Evolutionary conservation across 768 basidiomycete genomes (phyloP), one percentile per base, ranked within the genome.

Genomic region (Kwoniella pini): DNA sequence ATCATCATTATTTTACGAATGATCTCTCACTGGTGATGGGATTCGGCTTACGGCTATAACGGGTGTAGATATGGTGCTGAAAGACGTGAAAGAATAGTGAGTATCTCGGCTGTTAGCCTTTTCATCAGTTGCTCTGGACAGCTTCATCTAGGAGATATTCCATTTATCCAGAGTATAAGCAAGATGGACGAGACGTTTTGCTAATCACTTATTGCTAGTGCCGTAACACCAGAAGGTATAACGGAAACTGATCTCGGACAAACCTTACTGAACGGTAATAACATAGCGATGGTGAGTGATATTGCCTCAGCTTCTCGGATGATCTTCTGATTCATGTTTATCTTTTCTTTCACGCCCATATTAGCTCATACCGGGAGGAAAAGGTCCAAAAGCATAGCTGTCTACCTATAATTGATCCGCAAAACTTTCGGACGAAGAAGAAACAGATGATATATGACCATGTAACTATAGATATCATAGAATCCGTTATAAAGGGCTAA

Each of bases 51-150:
- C n/a, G n/a, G n/a, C n/a, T n/a, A n/a, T n/a, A n/a, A n/a, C n/a
- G 12, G 1, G 2, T 15, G 3, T n/a, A 77, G 76, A 77, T 48
- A 77, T 77, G 76, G 76, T 77, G 9, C 80, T 99, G 54, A 91
- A 98, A 75, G 93, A 99, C 69, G 95, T 98, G 7, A 94, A 86
- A 5, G 95, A 99, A 81, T 96, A 88, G 95, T 97, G 61, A 65
- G 91, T 42, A 6, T 36, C 33, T 15, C 15, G 33, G 33, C 33
- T 36, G 7, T 15, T 9, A 36, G 33, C 7, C 33, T 36, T 36
- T 15, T 15, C 15, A 36, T 15, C 33, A 36, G 7, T 15, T 36
- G 7, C 33, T 15, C 33, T 36, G n/a, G n/a, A n/a, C n/a, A n/a
- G n/a, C n/a, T n/a, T n/a, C n/a, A n/a, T n/a, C n/a, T n/a, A n/a